Conservation (phyloP, 2,329 filamentous ascomycete genomes). For the Grosmannia huntii region DNA sequence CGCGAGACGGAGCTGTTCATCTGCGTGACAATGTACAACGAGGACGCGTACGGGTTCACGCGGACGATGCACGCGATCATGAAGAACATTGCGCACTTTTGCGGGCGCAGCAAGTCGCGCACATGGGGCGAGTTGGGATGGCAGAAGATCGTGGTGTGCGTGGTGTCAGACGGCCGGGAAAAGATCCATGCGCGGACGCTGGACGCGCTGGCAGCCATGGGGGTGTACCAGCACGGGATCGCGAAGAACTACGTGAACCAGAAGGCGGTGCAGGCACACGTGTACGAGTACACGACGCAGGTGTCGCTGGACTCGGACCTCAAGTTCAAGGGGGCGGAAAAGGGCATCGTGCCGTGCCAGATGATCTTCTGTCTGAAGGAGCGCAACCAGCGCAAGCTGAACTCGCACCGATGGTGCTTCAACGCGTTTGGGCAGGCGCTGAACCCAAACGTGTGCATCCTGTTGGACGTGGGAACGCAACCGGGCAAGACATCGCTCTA, state of each 20-base stretch:
- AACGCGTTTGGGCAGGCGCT: conserved; percentile 90
- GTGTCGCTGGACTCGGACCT: conserved; percentile 90
- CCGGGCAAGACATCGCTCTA: conserved; percentile 87
- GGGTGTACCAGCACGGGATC: conserved; percentile 95
- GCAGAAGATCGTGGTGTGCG: conserved; percentile 98
- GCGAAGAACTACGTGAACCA: conserved; percentile 98
- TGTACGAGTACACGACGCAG: conserved; percentile 98
- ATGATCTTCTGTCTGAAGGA: conserved; percentile 98
- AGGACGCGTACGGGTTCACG: conserved; percentile 92
- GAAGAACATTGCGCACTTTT: conserved; percentile 97
- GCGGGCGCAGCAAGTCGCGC: conserved; percentile 76
- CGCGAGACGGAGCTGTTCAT: conserved; percentile 93
- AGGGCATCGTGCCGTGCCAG: conserved; percentile 95
- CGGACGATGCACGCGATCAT: conserved; percentile 98
- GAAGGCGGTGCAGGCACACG: conserved; percentile 86
- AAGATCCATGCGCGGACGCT: conserved; percentile 85
- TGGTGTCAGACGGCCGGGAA: conserved; percentile 86
- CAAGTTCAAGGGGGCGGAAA: conserved; percentile 98
- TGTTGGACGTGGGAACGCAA: conserved; percentile 91
- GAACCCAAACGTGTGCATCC: conserved; percentile 91
- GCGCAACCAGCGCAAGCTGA: conserved; percentile 94
- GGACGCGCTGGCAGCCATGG: conserved; percentile 90
- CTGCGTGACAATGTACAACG: conserved; percentile 97
- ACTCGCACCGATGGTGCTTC: conserved; percentile 98
- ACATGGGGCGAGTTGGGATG: conserved; percentile 96